Base-by-base conservation (phyloP, 768 basidiomycete species). In the Calocera cornea region DNA sequence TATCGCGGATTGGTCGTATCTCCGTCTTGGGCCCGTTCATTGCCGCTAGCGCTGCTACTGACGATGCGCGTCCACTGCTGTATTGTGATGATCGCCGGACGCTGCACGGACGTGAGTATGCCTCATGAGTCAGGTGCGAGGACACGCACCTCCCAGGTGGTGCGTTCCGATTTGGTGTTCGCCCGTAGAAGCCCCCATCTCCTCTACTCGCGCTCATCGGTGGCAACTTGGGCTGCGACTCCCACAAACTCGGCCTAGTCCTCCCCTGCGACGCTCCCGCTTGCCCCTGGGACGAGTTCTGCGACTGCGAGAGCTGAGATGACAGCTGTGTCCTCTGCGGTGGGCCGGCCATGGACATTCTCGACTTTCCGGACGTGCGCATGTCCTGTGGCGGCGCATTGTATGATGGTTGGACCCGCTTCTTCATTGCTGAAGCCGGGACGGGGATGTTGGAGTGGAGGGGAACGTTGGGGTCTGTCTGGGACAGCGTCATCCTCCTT, bases 1-100 rank as follows among this genome's bases (percentile, higher is more conserved):
- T 79, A 70, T 93, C 90, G 40, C 91, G 86, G 60, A 93, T 80
- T 0, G 91, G 89, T 8, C 94, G 84, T 36, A 83, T 77, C 72
- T 97, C 94, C 72, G 88, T 90, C 67, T 80, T 72, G 1, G 81
- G 74, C 74, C 87, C 87, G 69, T 79, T 83, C 22, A 80, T 77
- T n/a, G 79, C 73, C 24, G 65, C 65, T 38, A 65, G 69, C 17
- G 84, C 82, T 1, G 82, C 81, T 2, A 82, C 80, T 41, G 80
- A 74, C 19, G n/a, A n/a, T n/a, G 81, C 76, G 10, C 75, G 77
- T 3, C 81, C 83, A n/a, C 7, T 14, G 1, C 84, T 85, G 29
- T 87, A 93, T 49, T 84, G 79, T 33, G 91, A 91, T n/a, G 85
- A 86, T 67, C 90, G 83, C 49, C 91, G 86, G 34, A 84, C 83